Base-by-base conservation (phyloP, 31 red algal species). In the Bonnemaisonia californica region DNA sequence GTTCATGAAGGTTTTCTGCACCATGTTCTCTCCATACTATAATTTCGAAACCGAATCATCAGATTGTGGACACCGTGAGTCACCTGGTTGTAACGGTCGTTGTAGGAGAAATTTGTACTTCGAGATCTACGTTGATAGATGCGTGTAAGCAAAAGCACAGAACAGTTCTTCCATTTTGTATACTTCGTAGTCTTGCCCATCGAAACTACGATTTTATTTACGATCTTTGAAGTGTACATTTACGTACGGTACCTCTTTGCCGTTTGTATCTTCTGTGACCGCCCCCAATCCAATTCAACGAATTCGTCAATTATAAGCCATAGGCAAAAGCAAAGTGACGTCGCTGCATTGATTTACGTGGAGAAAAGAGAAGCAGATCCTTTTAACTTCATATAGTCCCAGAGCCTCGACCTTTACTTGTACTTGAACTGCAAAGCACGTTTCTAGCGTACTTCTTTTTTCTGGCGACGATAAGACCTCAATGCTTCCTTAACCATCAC, bases 311-410 rank as follows among this genome's bases (percentile, higher is more conserved):
- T 79, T 30, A n/a, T n/a, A 21, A 79, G 1, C 74, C 74, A 63
- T 54, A 79, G 62, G n/a, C 4, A 62, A 62, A 62, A 79, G 39
- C 74, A 79, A 60, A 79, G 0, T 62, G 74, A 59, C 23, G 74
- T 31, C 27, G 54, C 55, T 19, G 0, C 0, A 0, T 62, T 79
- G 13, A 79, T 0, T 0, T 79, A 79, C 62, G 33, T 38, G 16
- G 74, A 59, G 8, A 39, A 35, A 30, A 79, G 0, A 24, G 29
- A 62, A 34, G 60, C 26, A n/a, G 16, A 21, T 62, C 74, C 54
- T 61, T 62, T 39, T 22, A 0, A 19, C 34, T 60, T 32, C 19
- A 56, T 28, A 60, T 79, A 36, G 30, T 26, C 28, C 55, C 7
- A 35, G 0, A 79, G 22, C 23, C 62, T 79, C 23, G 29, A 51